A percentile compares a stretch with the other conserved stretches of the same genome.
Evolutionary conservation across 2,329 filamentous ascomycete genomes (phyloP).

Genomic region (Alternaria hordeiaustralica): DNA sequence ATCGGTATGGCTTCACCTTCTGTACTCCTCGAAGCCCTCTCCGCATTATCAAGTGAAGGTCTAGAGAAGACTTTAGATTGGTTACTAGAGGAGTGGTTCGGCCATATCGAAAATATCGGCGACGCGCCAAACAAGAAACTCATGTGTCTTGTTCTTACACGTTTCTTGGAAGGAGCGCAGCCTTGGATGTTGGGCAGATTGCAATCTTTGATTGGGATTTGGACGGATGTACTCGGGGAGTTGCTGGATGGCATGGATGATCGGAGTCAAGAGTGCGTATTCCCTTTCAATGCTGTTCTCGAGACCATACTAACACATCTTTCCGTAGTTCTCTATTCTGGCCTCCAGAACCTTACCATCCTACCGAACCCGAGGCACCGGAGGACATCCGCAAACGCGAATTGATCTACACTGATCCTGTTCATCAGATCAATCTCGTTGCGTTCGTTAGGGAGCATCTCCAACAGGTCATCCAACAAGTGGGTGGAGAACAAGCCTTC

Average conservation of each 20-base stretch:
- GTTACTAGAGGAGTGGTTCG: constrained; percentile 68
- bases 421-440: constrained; percentile 70
- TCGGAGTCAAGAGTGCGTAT: constrained; percentile 46
- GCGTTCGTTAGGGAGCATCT: constrained; percentile 70
- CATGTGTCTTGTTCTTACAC: constrained; percentile 74
- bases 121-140: constrained; percentile 72
- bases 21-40: constrained; percentile 66
- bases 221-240: constrained; percentile 73
- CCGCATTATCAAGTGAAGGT: constrained; percentile 37
- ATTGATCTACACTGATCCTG: constrained; percentile 66
- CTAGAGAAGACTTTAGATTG: constrained; percentile 51
- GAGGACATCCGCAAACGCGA: constrained; percentile 57
- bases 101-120: constrained; percentile 71
- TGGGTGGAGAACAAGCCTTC: constrained; percentile 71
- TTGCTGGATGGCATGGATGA: constrained; percentile 66
- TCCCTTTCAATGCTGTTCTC: background rate
- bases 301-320: background rate
- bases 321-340: constrained; percentile 53
- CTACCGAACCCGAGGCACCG: constrained; percentile 49
- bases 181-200: constrained; percentile 65
- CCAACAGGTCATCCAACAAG: constrained; percentile 62
- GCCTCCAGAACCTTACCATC: constrained; percentile 40
- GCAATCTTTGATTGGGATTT: constrained; percentile 77
- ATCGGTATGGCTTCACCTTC: constrained; percentile 75
- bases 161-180: constrained; percentile 69